Evolutionary conservation across 1,284 basidiomycete species (phyloP), one percentile per base, ranked within the genome.

Genomic region (Cutaneotrichosporon sp.): DNA sequence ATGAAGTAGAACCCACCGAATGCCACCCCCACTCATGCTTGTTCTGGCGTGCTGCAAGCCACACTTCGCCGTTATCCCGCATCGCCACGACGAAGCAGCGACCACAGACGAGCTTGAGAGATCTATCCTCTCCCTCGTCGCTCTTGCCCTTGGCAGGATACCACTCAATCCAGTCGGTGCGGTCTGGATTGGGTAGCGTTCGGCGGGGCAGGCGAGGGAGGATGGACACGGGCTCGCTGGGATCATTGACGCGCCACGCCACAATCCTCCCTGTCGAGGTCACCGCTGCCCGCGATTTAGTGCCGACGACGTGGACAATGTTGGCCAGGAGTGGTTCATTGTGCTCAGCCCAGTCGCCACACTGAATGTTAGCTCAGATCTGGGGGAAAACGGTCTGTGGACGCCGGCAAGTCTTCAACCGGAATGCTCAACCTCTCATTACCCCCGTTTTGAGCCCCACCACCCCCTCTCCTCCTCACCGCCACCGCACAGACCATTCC

Each of bases 231-330:
- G 42, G 29, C 19, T 44, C 42, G 20, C 14, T 20, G 10, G 2
- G 9, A 17, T 29, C 27, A 20, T 32, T 29, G 27, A 22, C 27
- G 11, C 42, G 17, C 42, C 42, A 44, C 7, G 42, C 42, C n/a
- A 44, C 42, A 31, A 44, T 44, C 19, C 42, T 27, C 11, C 42
- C 42, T 12, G 42, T 44, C 11, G 42, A 17, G 27, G 42, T 44
- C 29, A 44, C 42, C 4, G 42, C 42, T 22, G 42, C 42, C 19
- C 27, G 42, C 17, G 42, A 44, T 16, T 44, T 44, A 14, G 42
- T 44, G 17, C 42, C 42, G 29, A 44, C 42, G 12, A 44, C 42
- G 32, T 44, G 42, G 10, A 44, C 42, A 8, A 44, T 20, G 42
- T 44, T 44, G 11, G 17, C 17, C 11, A 44, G 42, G 3, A 31